Evolutionary conservation across 371 early-diverging fungal species (phyloP).

Genomic region (Mycotypha africana): DNA sequence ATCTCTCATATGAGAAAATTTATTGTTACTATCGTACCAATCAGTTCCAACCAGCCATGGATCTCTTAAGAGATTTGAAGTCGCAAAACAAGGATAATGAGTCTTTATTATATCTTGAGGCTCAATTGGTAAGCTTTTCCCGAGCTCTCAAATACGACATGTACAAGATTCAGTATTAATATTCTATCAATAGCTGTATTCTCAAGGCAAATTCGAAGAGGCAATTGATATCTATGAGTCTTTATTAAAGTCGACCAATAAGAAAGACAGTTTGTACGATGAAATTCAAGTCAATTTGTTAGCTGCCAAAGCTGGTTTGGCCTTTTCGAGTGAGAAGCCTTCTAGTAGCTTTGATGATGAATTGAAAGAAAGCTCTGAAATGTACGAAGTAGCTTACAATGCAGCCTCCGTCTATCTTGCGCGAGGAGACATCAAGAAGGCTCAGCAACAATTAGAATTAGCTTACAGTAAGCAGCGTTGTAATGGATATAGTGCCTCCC

Average conservation of each 20-base stretch:
- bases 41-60: slow-evolving; percentile 51
- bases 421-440: slow-evolving; percentile 44
- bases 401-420: slow-evolving; percentile 60
- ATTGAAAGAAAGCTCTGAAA: slow-evolving; percentile 18
- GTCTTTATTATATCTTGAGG: slow-evolving; percentile 54
- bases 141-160: no score
- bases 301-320: slow-evolving; percentile 62
- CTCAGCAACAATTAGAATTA: slow-evolving; percentile 47
- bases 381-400: slow-evolving; percentile 72
- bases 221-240: slow-evolving; percentile 43
- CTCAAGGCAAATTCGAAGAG: slow-evolving; percentile 35
- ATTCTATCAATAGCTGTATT: slow-evolving; percentile 29
- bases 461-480: slow-evolving; percentile 49
- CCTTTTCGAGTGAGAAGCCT: slow-evolving; percentile 36
- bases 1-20: slow-evolving; percentile 57
- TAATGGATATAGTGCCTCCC: no score
- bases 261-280: slow-evolving; percentile 22
- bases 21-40: slow-evolving; percentile 73
- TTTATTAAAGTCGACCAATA: slow-evolving; percentile 39
- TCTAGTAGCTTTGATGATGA: slow-evolving; percentile 16
- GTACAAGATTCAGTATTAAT: background rate
- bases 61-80: slow-evolving; percentile 34
- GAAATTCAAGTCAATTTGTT: slow-evolving; percentile 53
- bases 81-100: slow-evolving; percentile 21
- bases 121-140: slow-evolving; percentile 62